Base-by-base conservation (phyloP, 805 yeast genomes). In the Osmozyma mogii region DNA sequence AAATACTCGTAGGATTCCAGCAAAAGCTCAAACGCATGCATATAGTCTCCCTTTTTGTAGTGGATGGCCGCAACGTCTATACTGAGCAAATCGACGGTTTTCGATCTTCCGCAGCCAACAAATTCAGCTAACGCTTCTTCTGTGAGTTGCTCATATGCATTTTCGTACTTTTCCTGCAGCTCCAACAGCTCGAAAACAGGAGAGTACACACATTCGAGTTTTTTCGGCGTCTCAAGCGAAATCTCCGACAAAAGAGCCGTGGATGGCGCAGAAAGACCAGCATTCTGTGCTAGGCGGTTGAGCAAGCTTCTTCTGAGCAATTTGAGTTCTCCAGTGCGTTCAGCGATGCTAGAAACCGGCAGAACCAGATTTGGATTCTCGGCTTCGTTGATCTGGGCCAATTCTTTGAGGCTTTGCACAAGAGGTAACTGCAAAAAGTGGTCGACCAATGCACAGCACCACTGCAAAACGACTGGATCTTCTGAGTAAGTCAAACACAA, bases 41-140 rank as follows among this genome's bases (percentile, higher is more conserved):
- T 65, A 41, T 72, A 79, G 19, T 81, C 65, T 3, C 68, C 56
- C 17, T 62, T 57, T 40, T 72, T 74, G 47, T 72, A 78, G 35
- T 79, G 76, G 11, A 85, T 53, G 8, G 81, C 48, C 0, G 94
- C 95, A 30, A 85, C 65, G 39, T 89, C 96, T 5, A 84, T 72
- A 1, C 88, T 76, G 10, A 92, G 60, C 4, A 78, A 62, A 44
- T 83, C 88, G 5, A 82, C 77, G 0, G 84, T 68, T 38, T 89
- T 68, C 10, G 75, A 68, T 33, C 84, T 64, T 10, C 50, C 53
- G 3, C 81, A 69, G 1, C 49, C 38, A 4, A 70, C 64, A 38
- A 71, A 80, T 25, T 70, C 70, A 11, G 58, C 56, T 11, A 78
- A 70, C 0, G 78, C 71, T 1, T 59, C 52, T 32, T 72, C 73